Percentiles rank a stretch among this genome's conserved stretches.
Conservation (phyloP, 192 early-diverging fungal species). For the Backusella parvicylindrica region DNA sequence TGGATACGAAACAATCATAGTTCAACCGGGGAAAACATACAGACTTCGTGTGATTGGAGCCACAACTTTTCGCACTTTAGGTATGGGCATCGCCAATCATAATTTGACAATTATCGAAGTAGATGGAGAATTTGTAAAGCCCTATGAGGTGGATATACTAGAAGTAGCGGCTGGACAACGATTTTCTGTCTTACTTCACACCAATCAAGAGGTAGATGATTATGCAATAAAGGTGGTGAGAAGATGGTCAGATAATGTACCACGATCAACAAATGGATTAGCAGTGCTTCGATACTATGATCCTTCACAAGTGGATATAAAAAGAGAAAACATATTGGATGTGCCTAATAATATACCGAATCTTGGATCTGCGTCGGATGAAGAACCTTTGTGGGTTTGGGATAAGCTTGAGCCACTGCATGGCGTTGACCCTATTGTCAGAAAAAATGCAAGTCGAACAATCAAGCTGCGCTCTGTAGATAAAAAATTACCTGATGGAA, state of each 20-base stretch:
- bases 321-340: not conserved
- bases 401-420: conserved; percentile 10
- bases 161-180: conserved; percentile 43
- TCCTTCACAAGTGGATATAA: not conserved
- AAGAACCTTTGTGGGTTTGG: conserved; percentile 19
- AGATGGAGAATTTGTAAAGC: conserved; percentile 43
- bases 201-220: conserved; percentile 24
- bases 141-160: conserved; percentile 32
- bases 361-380: not conserved
- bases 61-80: conserved; percentile 40
- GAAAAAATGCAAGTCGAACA: conserved; percentile 3
- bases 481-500: conserved; percentile 1
- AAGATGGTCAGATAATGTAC: conserved; percentile 16
- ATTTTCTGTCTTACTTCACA: conserved; percentile 44
- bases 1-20: conserved; percentile 17
- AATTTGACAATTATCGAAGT: conserved; percentile 53
- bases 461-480: conserved; percentile 15
- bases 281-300: conserved; percentile 24
- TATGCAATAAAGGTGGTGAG: conserved; percentile 26
- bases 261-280: conserved; percentile 11
- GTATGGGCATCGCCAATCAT: conserved; percentile 45
- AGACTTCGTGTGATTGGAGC: conserved; percentile 44
- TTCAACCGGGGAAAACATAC: conserved; percentile 27
- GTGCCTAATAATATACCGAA: not conserved
- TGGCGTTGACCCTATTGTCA: conserved; percentile 12